A percentile compares a stretch with the other conserved stretches of the same genome.
Conservation (phyloP, 257 asterid species). For the Eustoma russellianum region DNA sequence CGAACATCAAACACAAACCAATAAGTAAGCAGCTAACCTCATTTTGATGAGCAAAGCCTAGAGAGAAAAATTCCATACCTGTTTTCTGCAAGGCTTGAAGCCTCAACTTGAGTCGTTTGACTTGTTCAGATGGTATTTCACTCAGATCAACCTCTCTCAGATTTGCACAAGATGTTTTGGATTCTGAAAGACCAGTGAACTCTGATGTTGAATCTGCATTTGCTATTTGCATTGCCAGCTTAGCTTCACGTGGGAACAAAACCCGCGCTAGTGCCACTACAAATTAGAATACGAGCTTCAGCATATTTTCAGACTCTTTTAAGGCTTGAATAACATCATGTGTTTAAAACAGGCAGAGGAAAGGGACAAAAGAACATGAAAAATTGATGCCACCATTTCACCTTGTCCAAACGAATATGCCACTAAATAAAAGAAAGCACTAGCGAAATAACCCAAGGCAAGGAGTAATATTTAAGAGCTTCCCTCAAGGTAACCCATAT, state of each 20-base stretch:
- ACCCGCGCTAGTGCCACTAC: slow-evolving; percentile 90
- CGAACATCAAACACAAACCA: too few relatives aligned
- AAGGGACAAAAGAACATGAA: too few relatives aligned
- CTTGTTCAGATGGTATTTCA: slow-evolving; percentile 70
- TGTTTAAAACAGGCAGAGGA: too few relatives aligned
- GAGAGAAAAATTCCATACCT: slow-evolving; percentile 43
- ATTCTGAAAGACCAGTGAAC: slow-evolving; percentile 58
- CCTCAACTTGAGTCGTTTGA: slow-evolving; percentile 57
- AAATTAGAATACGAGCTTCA: slow-evolving; percentile 3
- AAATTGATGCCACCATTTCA: too few relatives aligned
- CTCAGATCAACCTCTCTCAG: slow-evolving; percentile 57
- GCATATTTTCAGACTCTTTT: not conserved
- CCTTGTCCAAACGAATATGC: too few relatives aligned
- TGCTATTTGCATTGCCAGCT: slow-evolving; percentile 75
- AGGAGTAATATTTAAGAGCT: too few relatives aligned
- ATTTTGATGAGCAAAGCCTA: too few relatives aligned
- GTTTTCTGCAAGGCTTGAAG: slow-evolving; percentile 69
- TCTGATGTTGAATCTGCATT: slow-evolving; percentile 58
- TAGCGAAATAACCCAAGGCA: too few relatives aligned
- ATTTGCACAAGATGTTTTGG: slow-evolving; percentile 33
- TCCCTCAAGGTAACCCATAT: too few relatives aligned
- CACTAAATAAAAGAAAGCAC: too few relatives aligned
- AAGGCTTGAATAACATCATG: too few relatives aligned
- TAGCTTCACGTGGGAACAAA: slow-evolving; percentile 70
- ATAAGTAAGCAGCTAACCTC: too few relatives aligned